phyloP scores from a whole-genome alignment of 371 early-diverging fungal genomes.

The Coemansia sp. region DNA sequence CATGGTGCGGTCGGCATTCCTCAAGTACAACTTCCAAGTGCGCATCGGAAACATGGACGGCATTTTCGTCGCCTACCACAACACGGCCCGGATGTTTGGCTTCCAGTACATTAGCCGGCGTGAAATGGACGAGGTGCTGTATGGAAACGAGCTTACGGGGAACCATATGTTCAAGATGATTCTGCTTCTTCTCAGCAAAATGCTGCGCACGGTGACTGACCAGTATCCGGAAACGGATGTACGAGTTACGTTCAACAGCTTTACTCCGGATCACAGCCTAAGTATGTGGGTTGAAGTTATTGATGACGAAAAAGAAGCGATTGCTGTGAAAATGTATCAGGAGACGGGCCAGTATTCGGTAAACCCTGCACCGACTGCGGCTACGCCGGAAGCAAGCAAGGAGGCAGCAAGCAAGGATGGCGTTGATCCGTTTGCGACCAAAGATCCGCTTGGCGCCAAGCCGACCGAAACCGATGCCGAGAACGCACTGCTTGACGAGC shows the following conservation, averaged over 20 bases:
- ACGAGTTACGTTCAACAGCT: slow-evolving; percentile 38
- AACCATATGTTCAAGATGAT: slow-evolving; percentile 67
- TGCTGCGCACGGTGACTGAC: slow-evolving; percentile 64
- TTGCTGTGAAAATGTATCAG: slow-evolving; percentile 23
- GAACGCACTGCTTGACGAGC: slow-evolving; percentile 1
- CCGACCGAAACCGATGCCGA: background rate
- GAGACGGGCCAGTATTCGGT: slow-evolving; percentile 18
- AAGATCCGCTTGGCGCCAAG: slow-evolving; percentile 17
- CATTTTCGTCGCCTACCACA: slow-evolving; percentile 91
- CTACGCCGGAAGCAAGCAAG: background rate
- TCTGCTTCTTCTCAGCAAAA: slow-evolving; percentile 60
- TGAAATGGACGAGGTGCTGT: slow-evolving; percentile 84
- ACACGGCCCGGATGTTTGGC: slow-evolving; percentile 86
- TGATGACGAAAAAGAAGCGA: slow-evolving; percentile 48
- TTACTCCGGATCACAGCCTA: background rate
- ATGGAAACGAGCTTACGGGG: slow-evolving; percentile 72
- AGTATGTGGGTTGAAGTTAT: slow-evolving; percentile 52
- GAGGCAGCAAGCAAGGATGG: background rate
- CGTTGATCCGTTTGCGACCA: slow-evolving; percentile 20
- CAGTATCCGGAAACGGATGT: slow-evolving; percentile 62
- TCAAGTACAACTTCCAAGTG: slow-evolving; percentile 90
- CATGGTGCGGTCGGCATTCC: slow-evolving; percentile 82
- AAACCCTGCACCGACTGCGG: background rate
- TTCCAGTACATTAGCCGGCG: slow-evolving; percentile 88
- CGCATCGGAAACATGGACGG: slow-evolving; percentile 97